Conservation (phyloP, 805 yeast genomes). For the Wickerhamomyces ciferrii region DNA sequence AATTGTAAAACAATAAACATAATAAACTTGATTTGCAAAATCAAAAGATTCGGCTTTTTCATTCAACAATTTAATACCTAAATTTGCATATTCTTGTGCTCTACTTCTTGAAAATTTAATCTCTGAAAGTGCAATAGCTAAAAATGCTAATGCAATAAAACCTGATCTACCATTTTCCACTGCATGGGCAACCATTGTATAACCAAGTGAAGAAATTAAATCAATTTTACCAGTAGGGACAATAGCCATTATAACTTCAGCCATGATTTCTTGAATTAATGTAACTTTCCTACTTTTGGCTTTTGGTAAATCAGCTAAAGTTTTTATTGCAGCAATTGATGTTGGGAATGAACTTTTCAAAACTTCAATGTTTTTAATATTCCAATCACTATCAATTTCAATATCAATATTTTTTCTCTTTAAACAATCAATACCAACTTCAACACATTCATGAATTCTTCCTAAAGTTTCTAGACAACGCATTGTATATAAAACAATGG, state of each 20-base stretch:
- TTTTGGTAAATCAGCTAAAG: constrained; percentile 17
- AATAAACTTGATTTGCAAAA: constrained; percentile 33
- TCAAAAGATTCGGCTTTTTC: constrained; percentile 29
- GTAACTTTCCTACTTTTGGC: constrained; percentile 24
- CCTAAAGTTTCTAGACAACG: constrained; percentile 30
- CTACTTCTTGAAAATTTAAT: constrained; percentile 27
- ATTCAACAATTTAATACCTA: constrained; percentile 34
- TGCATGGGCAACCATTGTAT: constrained; percentile 29
- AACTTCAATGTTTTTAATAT: constrained; percentile 15
- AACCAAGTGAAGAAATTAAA: constrained; percentile 27
- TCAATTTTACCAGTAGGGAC: constrained; percentile 21
- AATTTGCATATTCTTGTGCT: constrained; percentile 35
- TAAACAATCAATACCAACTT: constrained; percentile 30
- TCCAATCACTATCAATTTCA: constrained; percentile 22
- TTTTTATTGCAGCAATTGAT: constrained; percentile 32
- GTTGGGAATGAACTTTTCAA: constrained; percentile 29
- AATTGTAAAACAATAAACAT: constrained; percentile 33
- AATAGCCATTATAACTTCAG: constrained; percentile 32
- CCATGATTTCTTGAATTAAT: constrained; percentile 34
- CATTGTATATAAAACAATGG: constrained; percentile 31
- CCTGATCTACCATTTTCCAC: constrained; percentile 35
- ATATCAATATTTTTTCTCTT: constrained; percentile 30
- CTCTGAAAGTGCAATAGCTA: constrained; percentile 32
- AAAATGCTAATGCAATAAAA: constrained; percentile 32
- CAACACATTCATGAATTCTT: constrained; percentile 26